Conservation (phyloP, 2,329 filamentous ascomycete genomes). For the Fusarium cyanostomum region DNA sequence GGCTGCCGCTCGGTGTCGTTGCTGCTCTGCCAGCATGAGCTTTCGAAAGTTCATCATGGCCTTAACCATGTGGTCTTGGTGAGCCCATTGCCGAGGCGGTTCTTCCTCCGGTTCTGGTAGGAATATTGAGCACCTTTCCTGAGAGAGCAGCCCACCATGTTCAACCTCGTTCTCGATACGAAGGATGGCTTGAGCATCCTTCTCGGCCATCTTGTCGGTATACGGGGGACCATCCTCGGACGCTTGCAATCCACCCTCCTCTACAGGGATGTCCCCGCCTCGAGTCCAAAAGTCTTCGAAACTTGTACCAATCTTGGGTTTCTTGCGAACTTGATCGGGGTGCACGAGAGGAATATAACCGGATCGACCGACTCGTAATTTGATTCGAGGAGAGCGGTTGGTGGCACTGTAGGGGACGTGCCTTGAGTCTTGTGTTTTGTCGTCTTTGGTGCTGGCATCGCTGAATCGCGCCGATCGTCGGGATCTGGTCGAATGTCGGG, state of each 20-base stretch:
- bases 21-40: constrained; percentile 81
- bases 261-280: constrained; percentile 62
- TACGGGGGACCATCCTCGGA: constrained; percentile 65
- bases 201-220: constrained; percentile 69
- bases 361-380: constrained; percentile 54
- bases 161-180: constrained; percentile 77
- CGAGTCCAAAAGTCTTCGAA: constrained; percentile 68
- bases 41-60: constrained; percentile 84
- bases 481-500: constrained; percentile 54
- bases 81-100: constrained; percentile 82
- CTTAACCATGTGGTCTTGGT: constrained; percentile 83
- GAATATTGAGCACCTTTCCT: constrained; percentile 75
- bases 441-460: constrained; percentile 39
- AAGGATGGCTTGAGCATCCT: constrained; percentile 75
- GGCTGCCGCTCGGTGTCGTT: constrained; percentile 77
- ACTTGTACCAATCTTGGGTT: constrained; percentile 61
- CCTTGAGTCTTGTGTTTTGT: constrained; percentile 20
- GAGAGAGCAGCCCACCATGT: constrained; percentile 78
- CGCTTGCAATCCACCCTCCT: constrained; percentile 65
- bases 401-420: constrained; percentile 31
- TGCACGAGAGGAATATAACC: constrained; percentile 65
- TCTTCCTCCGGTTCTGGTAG: constrained; percentile 77
- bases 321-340: constrained; percentile 64
- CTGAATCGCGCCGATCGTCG: constrained; percentile 55
- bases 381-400: constrained; percentile 57